A percentile compares a stretch with the other conserved stretches of the same genome.
Evolutionary conservation across 2,329 filamentous ascomycete genomes (phyloP).

Genomic region (Colletotrichum australisinense): DNA sequence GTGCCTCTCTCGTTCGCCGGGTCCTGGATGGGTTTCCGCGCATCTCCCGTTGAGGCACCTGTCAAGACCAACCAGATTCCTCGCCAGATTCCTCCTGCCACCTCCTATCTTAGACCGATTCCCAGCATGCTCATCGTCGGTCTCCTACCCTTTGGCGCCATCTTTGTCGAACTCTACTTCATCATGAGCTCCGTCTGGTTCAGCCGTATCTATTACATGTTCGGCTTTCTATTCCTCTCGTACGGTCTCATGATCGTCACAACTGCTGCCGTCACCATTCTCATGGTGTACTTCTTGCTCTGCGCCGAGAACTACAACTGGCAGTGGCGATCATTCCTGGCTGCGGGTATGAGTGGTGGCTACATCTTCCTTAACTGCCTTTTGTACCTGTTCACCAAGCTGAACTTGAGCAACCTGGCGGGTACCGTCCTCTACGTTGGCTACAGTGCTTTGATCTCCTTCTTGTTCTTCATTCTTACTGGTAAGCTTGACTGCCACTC

Average conservation of each 20-base stretch:
- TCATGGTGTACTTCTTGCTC: conserved; percentile 96
- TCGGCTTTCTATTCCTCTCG: conserved; percentile 97
- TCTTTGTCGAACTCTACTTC: conserved; percentile 98
- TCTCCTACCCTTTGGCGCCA: conserved; percentile 92
- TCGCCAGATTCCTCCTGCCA: conserved; percentile 89
- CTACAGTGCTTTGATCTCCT: conserved; percentile 89
- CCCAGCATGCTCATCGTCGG: conserved; percentile 94
- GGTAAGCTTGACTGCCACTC: conserved; percentile 71
- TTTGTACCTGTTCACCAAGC: conserved; percentile 89
- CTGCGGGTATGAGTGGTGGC: conserved; percentile 87
- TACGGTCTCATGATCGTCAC: conserved; percentile 98
- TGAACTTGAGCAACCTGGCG: conserved; percentile 86
- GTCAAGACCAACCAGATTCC: conserved; percentile 98
- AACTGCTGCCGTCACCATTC: conserved; percentile 88
- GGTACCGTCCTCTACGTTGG: conserved; percentile 93
- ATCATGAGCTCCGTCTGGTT: conserved; percentile 99
- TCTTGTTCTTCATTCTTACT: conserved; percentile 92
- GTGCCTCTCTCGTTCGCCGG: conserved; percentile 90
- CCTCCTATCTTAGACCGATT: conserved; percentile 85
- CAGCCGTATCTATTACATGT: conserved; percentile 99
- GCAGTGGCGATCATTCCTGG: conserved; percentile 97
- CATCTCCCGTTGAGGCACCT: conserved; percentile 77
- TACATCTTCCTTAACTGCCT: conserved; percentile 95
- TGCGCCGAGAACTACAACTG: conserved; percentile 98
- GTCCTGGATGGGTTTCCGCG: conserved; percentile 93